Base-by-base conservation (phyloP, 164 flowering plant species). In the Protea cynaroides region DNA sequence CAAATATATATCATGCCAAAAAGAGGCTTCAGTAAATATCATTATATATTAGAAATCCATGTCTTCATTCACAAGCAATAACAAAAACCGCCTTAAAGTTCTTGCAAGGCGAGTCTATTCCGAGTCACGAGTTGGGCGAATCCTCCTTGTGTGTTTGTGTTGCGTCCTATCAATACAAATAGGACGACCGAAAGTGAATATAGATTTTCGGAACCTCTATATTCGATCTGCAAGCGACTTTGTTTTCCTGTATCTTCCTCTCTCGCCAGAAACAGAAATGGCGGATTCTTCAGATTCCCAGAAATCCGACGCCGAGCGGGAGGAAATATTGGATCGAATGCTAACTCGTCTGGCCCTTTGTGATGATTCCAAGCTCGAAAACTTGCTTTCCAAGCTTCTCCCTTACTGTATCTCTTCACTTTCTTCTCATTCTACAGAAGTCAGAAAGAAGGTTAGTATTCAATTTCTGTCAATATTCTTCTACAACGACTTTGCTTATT, bases 321-420 rank as follows among this genome's bases (percentile, higher is more conserved):
- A 83, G 69, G 97, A 89, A 55, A 69, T 83, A 62, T 83, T 94
- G 25, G 99, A 94, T 65, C 84, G 90, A 19, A 86, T 94, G 97
- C 73, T 94, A 4, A 94, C 99, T 60, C 87, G 96, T 2, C 63
- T 94, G 51, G 99, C 99, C 44, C 83, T 94, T 55, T 80, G 95
- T 59, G 97, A 94, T 63, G 99, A 94, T 75, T 81, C 95, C 49
- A 89, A 85, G 59, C 90, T 94, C 59, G 72, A 87, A 74, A 50
- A 63, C 68, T 71, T 94, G 67, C 95, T 94, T 65, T 63, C 86
- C 69, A 91, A 81, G 85, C 83, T 94, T 64, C 96, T 91, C 44
- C 99, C 99, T 25, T 78, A 81, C 72, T 61, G 82, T 67, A 85
- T 94, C 61, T 81, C 97, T n/a, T 79, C 88, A 40, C 93, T 94